Percentiles rank a stretch among this genome's conserved stretches.
These are phyloP conservation scores for Botrytis galanthina DNA, from an alignment of 2,329 filamentous ascomycete species.

Conservation along the genomic window DNA sequence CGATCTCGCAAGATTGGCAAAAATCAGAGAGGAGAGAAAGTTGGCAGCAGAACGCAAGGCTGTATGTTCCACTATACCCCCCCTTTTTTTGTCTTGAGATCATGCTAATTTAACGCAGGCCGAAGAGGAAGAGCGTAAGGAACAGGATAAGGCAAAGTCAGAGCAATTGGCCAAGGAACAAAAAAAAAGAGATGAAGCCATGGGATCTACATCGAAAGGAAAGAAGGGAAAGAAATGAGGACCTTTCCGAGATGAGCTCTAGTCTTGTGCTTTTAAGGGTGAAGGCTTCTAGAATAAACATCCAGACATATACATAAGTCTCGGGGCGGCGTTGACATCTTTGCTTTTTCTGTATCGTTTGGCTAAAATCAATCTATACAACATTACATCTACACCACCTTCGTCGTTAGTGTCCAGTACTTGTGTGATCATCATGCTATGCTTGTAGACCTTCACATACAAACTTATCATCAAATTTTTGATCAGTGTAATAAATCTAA, in stretches of 20 bases:
- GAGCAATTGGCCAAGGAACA: slow-evolving; percentile 47
- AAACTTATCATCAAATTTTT: background rate
- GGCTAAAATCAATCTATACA: background rate
- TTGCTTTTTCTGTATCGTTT: background rate
- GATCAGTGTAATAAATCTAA: background rate
- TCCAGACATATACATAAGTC: background rate
- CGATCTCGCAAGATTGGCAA: slow-evolving; percentile 76
- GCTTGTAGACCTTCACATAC: background rate
- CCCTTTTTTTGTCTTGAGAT: background rate
- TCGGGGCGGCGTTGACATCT: background rate
- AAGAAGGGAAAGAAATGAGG: slow-evolving; percentile 20
- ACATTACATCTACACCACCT: background rate
- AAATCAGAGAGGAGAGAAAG: slow-evolving; percentile 84
- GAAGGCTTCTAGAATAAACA: slow-evolving; percentile 4
- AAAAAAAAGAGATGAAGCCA: slow-evolving; percentile 42
- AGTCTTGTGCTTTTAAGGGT: slow-evolving; percentile 2
- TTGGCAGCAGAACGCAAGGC: slow-evolving; percentile 79
- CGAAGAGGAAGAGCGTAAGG: slow-evolving; percentile 42
- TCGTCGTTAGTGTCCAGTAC: background rate
- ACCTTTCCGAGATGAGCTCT: background rate
- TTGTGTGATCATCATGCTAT: background rate
- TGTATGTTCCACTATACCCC: slow-evolving; percentile 48
- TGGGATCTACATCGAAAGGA: slow-evolving; percentile 23
- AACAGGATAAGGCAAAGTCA: slow-evolving; percentile 43
- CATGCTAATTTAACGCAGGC: slow-evolving; percentile 36